phyloP scores from a whole-genome alignment of 2,329 filamentous ascomycete species.

The Blumeria hordei region DNA sequence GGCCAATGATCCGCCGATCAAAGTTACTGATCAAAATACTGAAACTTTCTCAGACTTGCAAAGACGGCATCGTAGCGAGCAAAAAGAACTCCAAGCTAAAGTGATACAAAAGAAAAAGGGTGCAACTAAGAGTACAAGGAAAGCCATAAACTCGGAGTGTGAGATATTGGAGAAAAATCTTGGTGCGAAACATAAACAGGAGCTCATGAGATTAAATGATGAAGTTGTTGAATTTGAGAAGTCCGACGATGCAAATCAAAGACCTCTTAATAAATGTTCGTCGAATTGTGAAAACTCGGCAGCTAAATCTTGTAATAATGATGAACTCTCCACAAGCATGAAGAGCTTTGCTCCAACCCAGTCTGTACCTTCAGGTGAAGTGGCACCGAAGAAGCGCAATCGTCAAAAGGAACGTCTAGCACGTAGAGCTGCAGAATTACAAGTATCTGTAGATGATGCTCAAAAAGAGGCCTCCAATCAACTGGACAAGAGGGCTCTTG shows the following conservation, averaged over 20 bases:
- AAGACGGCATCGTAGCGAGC: conserved; percentile 65
- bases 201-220: conserved; percentile 22
- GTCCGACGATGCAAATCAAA: conserved; percentile 5
- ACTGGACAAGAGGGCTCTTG: conserved; percentile 46
- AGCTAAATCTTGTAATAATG: conserved; percentile 1
- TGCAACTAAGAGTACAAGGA: conserved; percentile 67
- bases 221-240: conserved; percentile 3
- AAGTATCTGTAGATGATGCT: conserved; percentile 41
- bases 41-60: conserved; percentile 17
- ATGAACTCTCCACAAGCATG: conserved; percentile 5
- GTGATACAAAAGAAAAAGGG: conserved; percentile 94
- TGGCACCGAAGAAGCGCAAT: conserved; percentile 38
- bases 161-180: conserved; percentile 42
- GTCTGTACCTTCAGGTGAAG: conserved; percentile 13
- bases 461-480: conserved; percentile 50
- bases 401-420: conserved; percentile 80
- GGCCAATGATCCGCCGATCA: too few species aligned
- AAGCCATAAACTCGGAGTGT: conserved; percentile 54
- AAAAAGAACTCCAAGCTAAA: conserved; percentile 60
- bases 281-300: conserved; percentile 8
- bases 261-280: conserved; percentile 8
- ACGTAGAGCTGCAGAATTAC: conserved; percentile 64
- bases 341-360: too few species aligned
- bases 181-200: conserved; percentile 39
- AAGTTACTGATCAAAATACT: too few species aligned